Evolutionary conservation across 106 monocot genomes (phyloP).

Genomic region (Dendrobium catenatum): DNA sequence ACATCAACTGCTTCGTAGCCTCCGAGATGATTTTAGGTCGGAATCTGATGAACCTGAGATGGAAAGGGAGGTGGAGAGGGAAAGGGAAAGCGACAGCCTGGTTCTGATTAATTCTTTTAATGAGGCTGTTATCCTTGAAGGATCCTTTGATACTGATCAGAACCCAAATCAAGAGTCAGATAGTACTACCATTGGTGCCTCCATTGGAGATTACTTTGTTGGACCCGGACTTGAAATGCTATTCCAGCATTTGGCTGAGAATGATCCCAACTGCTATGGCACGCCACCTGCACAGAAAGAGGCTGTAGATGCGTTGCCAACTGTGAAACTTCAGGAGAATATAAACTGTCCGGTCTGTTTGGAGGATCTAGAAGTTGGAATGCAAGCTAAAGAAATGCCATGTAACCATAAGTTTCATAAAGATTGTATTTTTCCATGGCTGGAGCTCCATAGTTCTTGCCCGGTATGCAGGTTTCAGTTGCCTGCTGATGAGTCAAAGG

Average conservation of each 20-base stretch:
- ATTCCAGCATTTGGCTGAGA: constrained; percentile 34
- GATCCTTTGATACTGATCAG: constrained; percentile 5
- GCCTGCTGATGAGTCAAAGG: constrained; percentile 31
- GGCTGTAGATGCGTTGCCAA: constrained; percentile 35
- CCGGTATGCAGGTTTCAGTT: constrained; percentile 45
- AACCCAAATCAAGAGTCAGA: not conserved
- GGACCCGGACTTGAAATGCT: constrained; percentile 35
- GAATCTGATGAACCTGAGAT: constrained; percentile 9
- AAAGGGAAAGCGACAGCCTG: constrained; percentile 12
- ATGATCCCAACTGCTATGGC: constrained; percentile 24
- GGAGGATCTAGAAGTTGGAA: constrained; percentile 38
- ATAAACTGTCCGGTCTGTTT: constrained; percentile 36
- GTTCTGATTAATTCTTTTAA: constrained; percentile 12
- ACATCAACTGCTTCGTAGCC: constrained; percentile 22
- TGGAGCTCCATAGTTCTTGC: constrained; percentile 49
- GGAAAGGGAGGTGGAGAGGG: constrained; percentile 10
- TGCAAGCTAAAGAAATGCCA: constrained; percentile 37
- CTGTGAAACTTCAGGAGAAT: constrained; percentile 16
- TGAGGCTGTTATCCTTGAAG: constrained; percentile 10
- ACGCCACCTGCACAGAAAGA: constrained; percentile 38
- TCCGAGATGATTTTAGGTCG: constrained; percentile 4
- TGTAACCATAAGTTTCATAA: constrained; percentile 45
- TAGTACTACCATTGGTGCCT: not conserved
- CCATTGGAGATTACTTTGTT: constrained; percentile 24
- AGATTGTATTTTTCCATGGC: constrained; percentile 43